A percentile compares a stretch with the other conserved stretches of the same genome.
phyloP scores from a whole-genome alignment of 2,329 filamentous ascomycete genomes.

The Colletotrichum chlorophyti region DNA sequence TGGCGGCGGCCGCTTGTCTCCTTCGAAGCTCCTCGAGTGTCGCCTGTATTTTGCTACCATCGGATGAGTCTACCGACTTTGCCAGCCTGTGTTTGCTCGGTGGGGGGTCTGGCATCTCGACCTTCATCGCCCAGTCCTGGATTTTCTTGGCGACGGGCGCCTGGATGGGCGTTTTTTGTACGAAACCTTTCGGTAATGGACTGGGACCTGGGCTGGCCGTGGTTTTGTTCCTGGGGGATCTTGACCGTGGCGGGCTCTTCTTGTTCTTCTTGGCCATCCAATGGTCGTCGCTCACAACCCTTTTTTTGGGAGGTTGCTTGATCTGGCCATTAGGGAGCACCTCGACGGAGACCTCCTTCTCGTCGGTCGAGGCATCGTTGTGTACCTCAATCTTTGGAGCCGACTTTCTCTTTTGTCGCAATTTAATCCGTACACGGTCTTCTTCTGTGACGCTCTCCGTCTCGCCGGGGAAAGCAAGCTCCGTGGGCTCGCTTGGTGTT shows the following conservation, averaged over 20 bases:
- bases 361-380: slow-evolving; percentile 37
- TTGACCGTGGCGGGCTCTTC: slow-evolving; percentile 51
- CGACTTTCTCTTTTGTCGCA: slow-evolving; percentile 52
- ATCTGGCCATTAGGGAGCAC: slow-evolving; percentile 38
- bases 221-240: slow-evolving; percentile 38
- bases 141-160: slow-evolving; percentile 65
- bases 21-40: slow-evolving; percentile 28
- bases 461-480: slow-evolving; percentile 66
- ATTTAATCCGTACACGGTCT: slow-evolving; percentile 64
- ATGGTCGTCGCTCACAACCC: slow-evolving; percentile 91
- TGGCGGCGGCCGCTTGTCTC: slow-evolving; percentile 16
- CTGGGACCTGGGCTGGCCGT: slow-evolving; percentile 39
- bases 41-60: slow-evolving; percentile 35
- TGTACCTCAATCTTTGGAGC: slow-evolving; percentile 39
- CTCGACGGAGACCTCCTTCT: slow-evolving; percentile 32
- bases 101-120: slow-evolving; percentile 55
- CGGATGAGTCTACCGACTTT: slow-evolving; percentile 41
- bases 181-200: slow-evolving; percentile 65
- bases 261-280: slow-evolving; percentile 73
- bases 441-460: slow-evolving; percentile 68
- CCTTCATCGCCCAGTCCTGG: slow-evolving; percentile 65
- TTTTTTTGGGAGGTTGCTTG: slow-evolving; percentile 79
- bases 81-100: slow-evolving; percentile 44
- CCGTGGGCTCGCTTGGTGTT: slow-evolving; percentile 63
- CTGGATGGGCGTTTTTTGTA: slow-evolving; percentile 59